phyloP scores from a whole-genome alignment of 2,329 filamentous ascomycete species.

The Penicillium olsonii region DNA sequence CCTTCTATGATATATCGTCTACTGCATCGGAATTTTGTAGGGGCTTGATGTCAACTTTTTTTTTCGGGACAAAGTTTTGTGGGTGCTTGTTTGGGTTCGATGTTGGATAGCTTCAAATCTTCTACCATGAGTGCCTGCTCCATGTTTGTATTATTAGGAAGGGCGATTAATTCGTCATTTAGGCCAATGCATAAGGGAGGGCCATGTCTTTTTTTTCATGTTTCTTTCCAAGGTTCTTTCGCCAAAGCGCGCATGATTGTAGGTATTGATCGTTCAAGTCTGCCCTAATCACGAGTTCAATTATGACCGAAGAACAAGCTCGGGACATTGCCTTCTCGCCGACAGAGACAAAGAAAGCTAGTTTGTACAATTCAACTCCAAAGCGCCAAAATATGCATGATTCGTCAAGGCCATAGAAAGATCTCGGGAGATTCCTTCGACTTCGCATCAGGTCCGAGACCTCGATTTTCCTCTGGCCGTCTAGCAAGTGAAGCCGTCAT shows the following conservation, averaged over 20 bases:
- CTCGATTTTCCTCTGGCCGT: neutral
- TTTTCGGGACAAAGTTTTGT: neutral
- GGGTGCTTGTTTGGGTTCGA: neutral
- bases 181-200: neutral
- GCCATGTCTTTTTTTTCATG: neutral
- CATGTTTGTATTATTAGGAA: neutral
- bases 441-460: constrained; percentile 6
- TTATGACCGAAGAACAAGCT: neutral
- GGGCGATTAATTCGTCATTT: neutral
- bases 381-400: constrained; percentile 36
- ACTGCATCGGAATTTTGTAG: neutral
- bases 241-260: neutral
- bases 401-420: constrained; percentile 23
- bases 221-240: neutral
- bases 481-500: neutral
- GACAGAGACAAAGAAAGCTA: constrained; percentile 1
- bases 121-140: neutral
- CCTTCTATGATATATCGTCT: constrained; percentile 29
- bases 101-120: neutral
- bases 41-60: neutral
- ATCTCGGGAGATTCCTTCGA: constrained; percentile 6
- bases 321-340: constrained; percentile 3
- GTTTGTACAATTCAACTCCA: constrained; percentile 24
- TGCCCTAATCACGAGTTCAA: neutral
- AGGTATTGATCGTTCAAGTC: neutral